Evolutionary conservation across 1,139 yeast species (phyloP), one percentile per base, ranked within the genome.

Genomic region (Blastobotrys persicus): DNA sequence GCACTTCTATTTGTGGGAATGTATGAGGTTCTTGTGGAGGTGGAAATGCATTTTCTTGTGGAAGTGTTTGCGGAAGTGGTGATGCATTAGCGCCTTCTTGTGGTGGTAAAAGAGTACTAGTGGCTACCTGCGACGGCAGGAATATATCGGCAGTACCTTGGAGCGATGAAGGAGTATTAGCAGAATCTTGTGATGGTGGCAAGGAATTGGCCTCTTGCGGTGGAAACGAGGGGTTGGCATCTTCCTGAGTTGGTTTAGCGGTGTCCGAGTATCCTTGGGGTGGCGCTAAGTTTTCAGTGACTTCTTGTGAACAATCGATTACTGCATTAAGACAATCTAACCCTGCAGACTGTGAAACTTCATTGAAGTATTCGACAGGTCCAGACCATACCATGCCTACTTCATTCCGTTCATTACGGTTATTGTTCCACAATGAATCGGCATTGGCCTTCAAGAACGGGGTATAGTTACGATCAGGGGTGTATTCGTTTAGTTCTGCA

Each of bases 331-430:
- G 19, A 12, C 38, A 34, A n/a, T 13, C 38, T 19, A 34, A 14
- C 7, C 38, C 38, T 7, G 38, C 38, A 6, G 38, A 34, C 38
- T 34, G 38, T n/a, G 38, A n/a, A 19, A 34, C 38, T 19, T 34
- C 38, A 14, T 34, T 23, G 9, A 23, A 23, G 28, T 23, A 23
- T 5, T 5, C 28, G 28, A 23, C 5, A 9, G 28, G 28, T 9
- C 41, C 41, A 4, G 45, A 38, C 54, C 54, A 51, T 4, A 42
- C 46, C 19, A 33, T 42, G 11, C 52, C 50, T 31, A 48, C 32
- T 39, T 40, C 14, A 5, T 46, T 44, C 12, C 46, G 35, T 3
- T 31, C 19, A 32, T 38, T 31, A 20, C 45, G 43, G 28, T 43
- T 44, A 4, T 38, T 48, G 14, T 18, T 26, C 50, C 50, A 46